Percentiles rank a stretch among this genome's conserved stretches.
These are phyloP conservation scores for Sporobolomyces pararoseus DNA, from an alignment of 768 basidiomycete genomes.

Conservation along the genomic window DNA sequence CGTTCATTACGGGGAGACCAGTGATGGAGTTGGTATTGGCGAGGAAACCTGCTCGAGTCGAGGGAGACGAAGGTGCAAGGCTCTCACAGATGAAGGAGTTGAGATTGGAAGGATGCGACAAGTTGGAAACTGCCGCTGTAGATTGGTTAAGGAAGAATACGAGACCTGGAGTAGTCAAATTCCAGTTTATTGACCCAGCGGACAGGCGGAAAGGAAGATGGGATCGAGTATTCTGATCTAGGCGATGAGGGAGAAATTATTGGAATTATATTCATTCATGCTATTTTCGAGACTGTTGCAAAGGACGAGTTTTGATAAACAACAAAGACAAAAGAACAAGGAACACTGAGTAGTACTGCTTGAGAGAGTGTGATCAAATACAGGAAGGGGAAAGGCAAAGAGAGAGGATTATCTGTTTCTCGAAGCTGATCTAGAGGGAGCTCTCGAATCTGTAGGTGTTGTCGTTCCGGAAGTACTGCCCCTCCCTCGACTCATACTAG, in stretches of 20 bases:
- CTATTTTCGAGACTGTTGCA: too few relatives aligned
- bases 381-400: neutral
- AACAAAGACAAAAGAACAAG: neutral
- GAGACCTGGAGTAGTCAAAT: slow-evolving; percentile 26
- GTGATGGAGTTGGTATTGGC: slow-evolving; percentile 32
- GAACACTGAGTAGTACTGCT: too few relatives aligned
- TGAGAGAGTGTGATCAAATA: too few relatives aligned
- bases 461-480: neutral
- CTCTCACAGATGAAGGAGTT: slow-evolving; percentile 16
- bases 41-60: neutral
- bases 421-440: neutral
- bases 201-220: slow-evolving; percentile 11
- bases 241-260: too few relatives aligned
- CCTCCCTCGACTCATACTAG: slow-evolving; percentile 8
- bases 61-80: neutral
- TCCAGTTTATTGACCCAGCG: slow-evolving; percentile 24
- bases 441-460: slow-evolving; percentile 7
- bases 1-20: slow-evolving; percentile 31
- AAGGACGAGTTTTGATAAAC: too few relatives aligned
- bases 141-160: slow-evolving; percentile 31
- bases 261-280: too few relatives aligned
- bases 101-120: slow-evolving; percentile 32
- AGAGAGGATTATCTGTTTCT: neutral
- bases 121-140: slow-evolving; percentile 34
- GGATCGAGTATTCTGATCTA: neutral